Base-by-base conservation (phyloP, 805 yeast species). In the Starmerella bombicola region DNA sequence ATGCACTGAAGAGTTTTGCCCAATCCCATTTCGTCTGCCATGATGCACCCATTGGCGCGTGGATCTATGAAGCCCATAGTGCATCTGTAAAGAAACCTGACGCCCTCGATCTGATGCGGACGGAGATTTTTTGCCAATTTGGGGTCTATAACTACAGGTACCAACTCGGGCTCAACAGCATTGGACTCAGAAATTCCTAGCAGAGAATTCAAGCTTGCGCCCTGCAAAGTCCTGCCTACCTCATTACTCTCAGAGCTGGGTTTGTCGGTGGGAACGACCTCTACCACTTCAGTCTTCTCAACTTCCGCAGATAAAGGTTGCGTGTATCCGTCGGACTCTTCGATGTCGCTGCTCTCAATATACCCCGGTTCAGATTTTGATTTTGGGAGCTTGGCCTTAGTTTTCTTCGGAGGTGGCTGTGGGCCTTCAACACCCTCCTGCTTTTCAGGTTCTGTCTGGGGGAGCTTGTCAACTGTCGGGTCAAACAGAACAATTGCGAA, bases 11-110 rank as follows among this genome's bases (percentile, higher is more conserved):
- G 65, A 0, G 95, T 84, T 56, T 84, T 84, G 20, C 95, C 95
- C 30, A 84, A 66, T 3, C 95, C 96, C 96, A 85, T 85, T 59
- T 82, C 96, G 62, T 85, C 96, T 0, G 96, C 96, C 97, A 88
- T 88, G 37, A 88, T 88, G 56, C 96, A 88, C 3, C 98, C 98
- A 54, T 80, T 75, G 0, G 96, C 96, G 25, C 79, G 68, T 1
- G 53, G 52, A 26, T 64, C 63, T 9, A 65, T 47, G 25, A 86
- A 61, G 0, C 98, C 98, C 1, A 95, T 71, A 0, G 93, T 84
- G 60, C 98, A 88, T 41, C 86, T 64, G 55, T 85, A 91, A 43
- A 91, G 63, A 57, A 91, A 91, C 58, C 82, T 74, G 31, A 88
- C 95, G 48, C 98, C 98, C 36, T 88, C 93, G 4, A 91, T 77